A percentile compares a stretch with the other conserved stretches of the same genome.
Evolutionary conservation across 352 stramenopile genomes (phyloP).

Genomic region (Phytophthora pistaciae): DNA sequence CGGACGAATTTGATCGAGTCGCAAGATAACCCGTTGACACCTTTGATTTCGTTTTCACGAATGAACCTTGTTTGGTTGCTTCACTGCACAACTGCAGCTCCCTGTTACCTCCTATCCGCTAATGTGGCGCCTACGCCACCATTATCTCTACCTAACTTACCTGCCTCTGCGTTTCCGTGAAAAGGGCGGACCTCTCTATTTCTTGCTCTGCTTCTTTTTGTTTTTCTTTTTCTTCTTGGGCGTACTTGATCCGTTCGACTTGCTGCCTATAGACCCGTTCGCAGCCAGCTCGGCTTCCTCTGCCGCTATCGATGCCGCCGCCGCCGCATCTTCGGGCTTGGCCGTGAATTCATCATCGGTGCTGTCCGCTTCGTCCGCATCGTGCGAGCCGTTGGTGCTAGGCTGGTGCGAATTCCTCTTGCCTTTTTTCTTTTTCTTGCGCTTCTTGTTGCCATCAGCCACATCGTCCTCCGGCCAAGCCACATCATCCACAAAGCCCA

Average conservation of each 20-base stretch:
- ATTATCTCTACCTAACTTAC: conserved; percentile 39
- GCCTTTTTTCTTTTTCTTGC: conserved; percentile 85
- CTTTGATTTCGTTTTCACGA: conserved; percentile 1
- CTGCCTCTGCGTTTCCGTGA: conserved; percentile 22
- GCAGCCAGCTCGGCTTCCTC: conserved; percentile 37
- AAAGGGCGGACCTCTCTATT: conserved; percentile 48
- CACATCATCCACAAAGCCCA: conserved; percentile 88
- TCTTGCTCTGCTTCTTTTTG: conserved; percentile 54
- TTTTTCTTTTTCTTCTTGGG: conserved; percentile 62
- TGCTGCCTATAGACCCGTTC: conserved; percentile 33
- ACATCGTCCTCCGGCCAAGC: conserved; percentile 80
- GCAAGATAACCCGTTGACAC: neutral
- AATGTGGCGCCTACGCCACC: conserved; percentile 10
- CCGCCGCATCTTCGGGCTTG: conserved; percentile 37
- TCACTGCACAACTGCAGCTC: conserved; percentile 13
- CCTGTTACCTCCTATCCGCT: conserved; percentile 21
- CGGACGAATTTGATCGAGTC: neutral
- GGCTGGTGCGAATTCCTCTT: conserved; percentile 41
- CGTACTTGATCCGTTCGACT: conserved; percentile 41
- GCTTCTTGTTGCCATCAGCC: conserved; percentile 62
- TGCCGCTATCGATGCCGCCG: conserved; percentile 33
- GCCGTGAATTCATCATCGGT: conserved; percentile 36
- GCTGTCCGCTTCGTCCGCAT: conserved; percentile 25
- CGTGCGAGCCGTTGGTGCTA: conserved; percentile 23
- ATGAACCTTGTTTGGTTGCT: conserved; percentile 13